Evolutionary conservation across 2,329 filamentous ascomycete genomes (phyloP).

Genomic region (Stachybotrys chartarum): DNA sequence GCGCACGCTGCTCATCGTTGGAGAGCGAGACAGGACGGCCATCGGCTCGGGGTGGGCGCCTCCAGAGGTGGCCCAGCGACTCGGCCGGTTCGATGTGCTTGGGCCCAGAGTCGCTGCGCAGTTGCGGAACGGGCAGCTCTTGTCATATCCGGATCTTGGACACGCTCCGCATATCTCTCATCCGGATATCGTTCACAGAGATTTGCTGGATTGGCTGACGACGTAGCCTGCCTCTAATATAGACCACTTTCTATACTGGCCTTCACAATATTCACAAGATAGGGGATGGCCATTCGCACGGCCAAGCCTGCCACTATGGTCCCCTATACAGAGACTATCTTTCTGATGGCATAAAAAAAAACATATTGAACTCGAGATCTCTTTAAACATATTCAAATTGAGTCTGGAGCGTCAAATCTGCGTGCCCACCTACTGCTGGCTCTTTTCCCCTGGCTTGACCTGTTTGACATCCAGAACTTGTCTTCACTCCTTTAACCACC

Average conservation of each 20-base stretch:
- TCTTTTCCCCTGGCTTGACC: no score
- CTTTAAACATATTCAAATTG: no score
- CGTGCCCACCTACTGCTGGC: no score
- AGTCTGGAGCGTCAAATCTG: no score
- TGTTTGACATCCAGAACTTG: no score
- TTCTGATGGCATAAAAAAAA: no score
- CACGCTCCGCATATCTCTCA: conserved; percentile 48
- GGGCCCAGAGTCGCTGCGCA: conserved; percentile 34
- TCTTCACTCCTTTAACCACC: no score
- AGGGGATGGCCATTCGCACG: no score
- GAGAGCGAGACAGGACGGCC: conserved; percentile 45
- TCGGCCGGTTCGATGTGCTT: conserved; percentile 43
- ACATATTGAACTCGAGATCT: no score
- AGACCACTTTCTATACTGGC: not conserved
- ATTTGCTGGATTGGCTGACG: conserved; percentile 35
- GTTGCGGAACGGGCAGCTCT: conserved; percentile 35
- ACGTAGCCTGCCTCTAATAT: not conserved
- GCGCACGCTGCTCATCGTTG: conserved; percentile 41
- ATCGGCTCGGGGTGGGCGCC: conserved; percentile 46
- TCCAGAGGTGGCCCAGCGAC: conserved; percentile 30
- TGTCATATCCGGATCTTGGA: conserved; percentile 40
- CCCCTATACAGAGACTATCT: no score
- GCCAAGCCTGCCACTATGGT: no score
- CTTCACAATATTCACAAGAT: no score
- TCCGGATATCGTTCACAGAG: conserved; percentile 37